phyloP scores from a whole-genome alignment of 75 land plant species.

The Picea glauca region DNA sequence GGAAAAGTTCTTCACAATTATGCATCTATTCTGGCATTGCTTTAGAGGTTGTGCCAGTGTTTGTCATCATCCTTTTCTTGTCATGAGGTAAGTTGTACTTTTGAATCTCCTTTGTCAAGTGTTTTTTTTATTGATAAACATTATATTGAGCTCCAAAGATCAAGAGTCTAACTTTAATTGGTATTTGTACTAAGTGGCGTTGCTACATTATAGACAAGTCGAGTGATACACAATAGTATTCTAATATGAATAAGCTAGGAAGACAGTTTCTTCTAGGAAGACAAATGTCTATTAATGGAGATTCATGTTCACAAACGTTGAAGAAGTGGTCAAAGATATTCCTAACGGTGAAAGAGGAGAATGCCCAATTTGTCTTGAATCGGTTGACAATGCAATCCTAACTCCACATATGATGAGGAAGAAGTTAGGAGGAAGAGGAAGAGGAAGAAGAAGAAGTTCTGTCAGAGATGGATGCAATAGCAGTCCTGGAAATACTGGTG shows the following conservation, averaged over 20 bases:
- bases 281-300: conserved; percentile 4
- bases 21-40: conserved; percentile 82
- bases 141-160: not conserved
- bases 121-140: not conserved
- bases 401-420: conserved; percentile 28
- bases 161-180: not conserved
- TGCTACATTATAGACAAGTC: conserved; percentile 34
- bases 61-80: conserved; percentile 95
- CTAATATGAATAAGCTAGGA: conserved; percentile 68
- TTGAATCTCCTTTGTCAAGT: not conserved
- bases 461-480: too few relatives aligned
- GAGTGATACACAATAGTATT: conserved; percentile 59
- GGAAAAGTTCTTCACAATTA: conserved; percentile 90
- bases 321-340: conserved; percentile 72
- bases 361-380: conserved; percentile 89
- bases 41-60: conserved; percentile 78
- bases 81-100: conserved; percentile 50
- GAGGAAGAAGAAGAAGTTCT: too few relatives aligned
- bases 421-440: too few relatives aligned
- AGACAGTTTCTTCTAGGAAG: conserved; percentile 43
- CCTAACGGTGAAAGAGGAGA: conserved; percentile 61
- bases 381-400: conserved; percentile 74
- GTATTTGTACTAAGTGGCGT: too few relatives aligned
- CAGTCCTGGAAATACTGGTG: too few relatives aligned
- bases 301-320: conserved; percentile 41